These are phyloP conservation scores for Thraustochytrium sp. DNA, from an alignment of 352 stramenopile species.

Conservation along the genomic window DNA sequence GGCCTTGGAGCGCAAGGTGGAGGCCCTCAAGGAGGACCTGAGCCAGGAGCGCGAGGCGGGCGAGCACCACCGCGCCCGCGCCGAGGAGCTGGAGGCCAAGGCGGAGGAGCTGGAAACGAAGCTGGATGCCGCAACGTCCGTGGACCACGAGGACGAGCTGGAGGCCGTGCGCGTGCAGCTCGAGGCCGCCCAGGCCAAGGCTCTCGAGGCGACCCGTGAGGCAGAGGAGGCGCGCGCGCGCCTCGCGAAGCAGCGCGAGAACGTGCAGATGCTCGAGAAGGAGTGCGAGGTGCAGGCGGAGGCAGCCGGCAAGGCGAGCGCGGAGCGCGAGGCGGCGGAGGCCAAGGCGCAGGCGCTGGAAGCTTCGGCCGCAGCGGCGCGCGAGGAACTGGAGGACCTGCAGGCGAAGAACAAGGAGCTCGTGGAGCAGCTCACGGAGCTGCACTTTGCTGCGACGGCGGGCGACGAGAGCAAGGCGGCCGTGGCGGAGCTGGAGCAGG, in stretches of 20 bases:
- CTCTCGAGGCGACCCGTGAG: neutral
- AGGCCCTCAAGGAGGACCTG: neutral
- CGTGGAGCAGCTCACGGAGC: neutral
- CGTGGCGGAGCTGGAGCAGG: neutral
- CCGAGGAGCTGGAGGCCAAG: neutral
- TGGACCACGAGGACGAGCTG: neutral
- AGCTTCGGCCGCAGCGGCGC: neutral
- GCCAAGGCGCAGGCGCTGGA: neutral
- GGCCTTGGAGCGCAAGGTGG: neutral
- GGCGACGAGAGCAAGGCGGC: neutral
- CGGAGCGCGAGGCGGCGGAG: neutral
- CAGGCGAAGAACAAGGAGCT: neutral
- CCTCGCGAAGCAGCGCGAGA: conserved; percentile 1
- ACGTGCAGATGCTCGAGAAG: neutral
- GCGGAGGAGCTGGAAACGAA: neutral
- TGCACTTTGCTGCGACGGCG: neutral
- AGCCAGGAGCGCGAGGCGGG: neutral
- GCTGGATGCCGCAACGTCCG: neutral
- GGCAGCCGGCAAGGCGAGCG: no score
- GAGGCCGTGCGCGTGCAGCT: neutral
- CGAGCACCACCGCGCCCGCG: neutral
- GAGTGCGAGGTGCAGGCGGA: neutral
- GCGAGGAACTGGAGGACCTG: neutral
- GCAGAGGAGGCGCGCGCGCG: neutral
- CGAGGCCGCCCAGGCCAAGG: neutral